Percentiles rank a stretch among this genome's conserved stretches.
Evolutionary conservation across 768 basidiomycete genomes (phyloP).

Genomic region (Pulveroboletus frians): DNA sequence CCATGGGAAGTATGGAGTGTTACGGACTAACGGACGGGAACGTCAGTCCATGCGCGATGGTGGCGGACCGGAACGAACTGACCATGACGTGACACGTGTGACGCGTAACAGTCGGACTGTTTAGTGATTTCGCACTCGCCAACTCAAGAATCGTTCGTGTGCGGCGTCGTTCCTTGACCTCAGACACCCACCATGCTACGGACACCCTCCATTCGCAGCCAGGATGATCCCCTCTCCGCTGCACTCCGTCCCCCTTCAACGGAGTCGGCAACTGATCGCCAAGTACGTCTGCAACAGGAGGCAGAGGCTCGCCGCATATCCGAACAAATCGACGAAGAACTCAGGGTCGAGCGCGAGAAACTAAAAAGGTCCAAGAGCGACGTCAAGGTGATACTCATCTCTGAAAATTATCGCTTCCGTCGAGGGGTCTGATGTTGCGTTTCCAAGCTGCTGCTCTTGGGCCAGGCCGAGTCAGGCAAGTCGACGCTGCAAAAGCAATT

Average conservation of each 20-base stretch:
- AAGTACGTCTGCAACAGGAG: constrained; percentile 56
- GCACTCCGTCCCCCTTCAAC: constrained; percentile 59
- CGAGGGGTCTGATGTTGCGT: constrained; percentile 18
- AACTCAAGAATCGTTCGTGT: background rate
- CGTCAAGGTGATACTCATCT: constrained; percentile 51
- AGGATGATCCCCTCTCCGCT: constrained; percentile 70
- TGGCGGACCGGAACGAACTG: constrained; percentile 20
- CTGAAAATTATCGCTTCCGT: background rate
- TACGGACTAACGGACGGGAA: constrained; percentile 59
- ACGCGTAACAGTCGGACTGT: constrained; percentile 18
- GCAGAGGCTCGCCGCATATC: constrained; percentile 71
- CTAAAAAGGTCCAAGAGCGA: constrained; percentile 63
- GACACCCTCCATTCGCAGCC: constrained; percentile 67
- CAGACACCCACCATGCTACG: constrained; percentile 47
- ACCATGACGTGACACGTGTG: constrained; percentile 29
- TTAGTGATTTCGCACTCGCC: background rate
- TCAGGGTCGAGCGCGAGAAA: constrained; percentile 63
- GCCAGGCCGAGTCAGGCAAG: constrained; percentile 77
- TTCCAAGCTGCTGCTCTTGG: constrained; percentile 61
- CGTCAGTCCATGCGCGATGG: constrained; percentile 18
- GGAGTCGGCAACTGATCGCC: constrained; percentile 65
- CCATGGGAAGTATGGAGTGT: constrained; percentile 93
- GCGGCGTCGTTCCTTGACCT: constrained; percentile 20
- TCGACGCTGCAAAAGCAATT: constrained; percentile 76
- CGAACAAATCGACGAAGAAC: constrained; percentile 78